phyloP scores from a whole-genome alignment of 163 green algal species.

The Scenedesmus sp. region DNA sequence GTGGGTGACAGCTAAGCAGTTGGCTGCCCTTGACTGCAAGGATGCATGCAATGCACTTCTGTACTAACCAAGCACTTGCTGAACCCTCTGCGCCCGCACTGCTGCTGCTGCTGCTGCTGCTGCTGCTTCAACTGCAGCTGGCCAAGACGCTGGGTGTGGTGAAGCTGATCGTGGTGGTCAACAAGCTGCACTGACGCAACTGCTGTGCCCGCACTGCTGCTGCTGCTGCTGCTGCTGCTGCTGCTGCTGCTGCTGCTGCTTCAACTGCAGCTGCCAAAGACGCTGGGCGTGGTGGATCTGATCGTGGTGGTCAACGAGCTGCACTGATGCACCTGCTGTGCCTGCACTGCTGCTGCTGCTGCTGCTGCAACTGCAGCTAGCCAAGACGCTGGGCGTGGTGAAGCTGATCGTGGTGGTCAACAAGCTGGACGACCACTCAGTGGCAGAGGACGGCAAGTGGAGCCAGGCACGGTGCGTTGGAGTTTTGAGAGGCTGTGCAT shows the following conservation, averaged over 20 bases:
- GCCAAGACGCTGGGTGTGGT: constrained; percentile 98
- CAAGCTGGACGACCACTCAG: constrained; percentile 98
- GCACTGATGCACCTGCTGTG: too few relatives aligned
- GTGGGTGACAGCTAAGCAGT: too few relatives aligned
- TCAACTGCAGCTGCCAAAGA: constrained; percentile 93
- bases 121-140: constrained; percentile 73
- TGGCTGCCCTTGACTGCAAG: too few relatives aligned
- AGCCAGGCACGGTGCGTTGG: constrained; percentile 76
- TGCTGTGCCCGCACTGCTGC: not conserved
- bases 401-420: constrained; percentile 99
- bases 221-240: not conserved
- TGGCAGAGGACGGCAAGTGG: constrained; percentile 82
- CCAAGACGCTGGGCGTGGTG: constrained; percentile 97
- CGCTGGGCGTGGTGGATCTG: constrained; percentile 96
- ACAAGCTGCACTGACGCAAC: constrained; percentile 78
- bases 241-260: not conserved
- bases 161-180: constrained; percentile 97
- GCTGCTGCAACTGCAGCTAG: constrained; percentile 83
- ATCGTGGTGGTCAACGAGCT: constrained; percentile 98
- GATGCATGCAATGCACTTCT: too few relatives aligned
- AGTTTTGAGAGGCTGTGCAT: not conserved
- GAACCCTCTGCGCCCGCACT: too few relatives aligned
- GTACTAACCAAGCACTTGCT: too few relatives aligned
- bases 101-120: not conserved
- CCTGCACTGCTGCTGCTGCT: not conserved